A percentile compares a stretch with the other conserved stretches of the same genome.
These are phyloP conservation scores for Paxillus ammoniavirescens DNA, from an alignment of 768 basidiomycete genomes.

Conservation along the genomic window DNA sequence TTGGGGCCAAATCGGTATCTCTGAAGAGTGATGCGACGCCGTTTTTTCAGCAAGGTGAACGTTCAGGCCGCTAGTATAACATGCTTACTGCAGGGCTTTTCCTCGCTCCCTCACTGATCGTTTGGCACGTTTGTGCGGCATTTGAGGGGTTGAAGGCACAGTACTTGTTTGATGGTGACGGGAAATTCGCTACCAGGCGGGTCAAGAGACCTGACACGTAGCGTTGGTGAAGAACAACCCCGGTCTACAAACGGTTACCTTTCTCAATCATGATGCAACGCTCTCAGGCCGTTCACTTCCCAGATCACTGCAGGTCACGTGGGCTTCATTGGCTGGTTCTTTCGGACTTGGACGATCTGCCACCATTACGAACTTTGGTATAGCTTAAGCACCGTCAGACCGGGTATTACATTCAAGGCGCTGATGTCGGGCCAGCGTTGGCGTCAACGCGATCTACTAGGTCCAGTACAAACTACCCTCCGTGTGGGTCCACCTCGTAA, in stretches of 20 bases:
- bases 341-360: too few relatives aligned
- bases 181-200: neutral
- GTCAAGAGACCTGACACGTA: neutral
- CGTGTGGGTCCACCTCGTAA: constrained; percentile 49
- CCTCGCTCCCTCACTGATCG: constrained; percentile 45
- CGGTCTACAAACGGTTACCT: too few relatives aligned
- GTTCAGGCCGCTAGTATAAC: neutral
- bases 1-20: constrained; percentile 50
- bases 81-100: constrained; percentile 41
- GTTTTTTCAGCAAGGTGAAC: neutral
- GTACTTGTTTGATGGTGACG: neutral
- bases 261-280: too few relatives aligned
- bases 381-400: neutral
- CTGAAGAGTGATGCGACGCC: constrained; percentile 30
- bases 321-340: too few relatives aligned
- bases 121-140: constrained; percentile 71
- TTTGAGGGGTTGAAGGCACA: constrained; percentile 22
- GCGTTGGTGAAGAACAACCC: neutral
- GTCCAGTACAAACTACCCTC: constrained; percentile 44
- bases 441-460: constrained; percentile 9
- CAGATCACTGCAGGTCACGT: neutral
- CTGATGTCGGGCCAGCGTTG: constrained; percentile 12
- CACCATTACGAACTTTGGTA: neutral
- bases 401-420: neutral
- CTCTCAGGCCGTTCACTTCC: neutral